These are phyloP conservation scores for Nakazawaea molendinolei DNA, from an alignment of 805 yeast genomes.

Conservation along the genomic window DNA sequence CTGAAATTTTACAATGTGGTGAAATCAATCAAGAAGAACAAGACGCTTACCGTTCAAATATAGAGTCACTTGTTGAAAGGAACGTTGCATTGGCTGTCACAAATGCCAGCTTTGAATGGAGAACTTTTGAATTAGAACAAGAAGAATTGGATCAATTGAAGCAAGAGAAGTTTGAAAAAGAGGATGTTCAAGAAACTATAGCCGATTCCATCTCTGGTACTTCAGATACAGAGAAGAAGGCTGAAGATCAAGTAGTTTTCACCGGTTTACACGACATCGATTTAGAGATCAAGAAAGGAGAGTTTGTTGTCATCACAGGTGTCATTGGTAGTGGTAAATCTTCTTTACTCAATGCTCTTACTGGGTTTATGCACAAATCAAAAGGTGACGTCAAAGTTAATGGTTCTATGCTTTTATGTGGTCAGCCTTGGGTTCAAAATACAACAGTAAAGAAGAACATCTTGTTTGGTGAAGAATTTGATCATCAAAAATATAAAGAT, in stretches of 20 bases:
- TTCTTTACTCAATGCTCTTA: constrained; percentile 54
- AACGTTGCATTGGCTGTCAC: constrained; percentile 40
- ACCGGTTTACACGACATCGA: constrained; percentile 44
- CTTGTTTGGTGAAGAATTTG: constrained; percentile 40
- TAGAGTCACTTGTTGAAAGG: constrained; percentile 14
- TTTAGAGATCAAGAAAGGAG: constrained; percentile 52
- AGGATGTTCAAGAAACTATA: constrained; percentile 7
- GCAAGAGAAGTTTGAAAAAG: neutral
- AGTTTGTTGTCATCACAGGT: constrained; percentile 73
- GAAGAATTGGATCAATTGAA: constrained; percentile 13
- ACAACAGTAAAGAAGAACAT: constrained; percentile 44
- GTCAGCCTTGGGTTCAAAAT: constrained; percentile 50
- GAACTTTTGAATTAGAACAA: constrained; percentile 29
- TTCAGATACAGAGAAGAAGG: constrained; percentile 11
- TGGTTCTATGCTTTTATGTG: constrained; percentile 45
- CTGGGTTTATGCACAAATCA: constrained; percentile 53
- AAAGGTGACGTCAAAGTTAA: constrained; percentile 41
- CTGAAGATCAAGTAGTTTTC: constrained; percentile 19
- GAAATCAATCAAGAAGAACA: constrained; percentile 34
- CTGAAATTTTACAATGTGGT: constrained; percentile 40
- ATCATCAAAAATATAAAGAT: constrained; percentile 32
- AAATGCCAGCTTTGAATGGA: constrained; percentile 67
- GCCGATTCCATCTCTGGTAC: neutral
- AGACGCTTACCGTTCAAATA: constrained; percentile 15
- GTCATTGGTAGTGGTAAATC: constrained; percentile 73